Conservation (phyloP, 1,284 basidiomycete genomes). For the Cutaneotrichosporon sp. region DNA sequence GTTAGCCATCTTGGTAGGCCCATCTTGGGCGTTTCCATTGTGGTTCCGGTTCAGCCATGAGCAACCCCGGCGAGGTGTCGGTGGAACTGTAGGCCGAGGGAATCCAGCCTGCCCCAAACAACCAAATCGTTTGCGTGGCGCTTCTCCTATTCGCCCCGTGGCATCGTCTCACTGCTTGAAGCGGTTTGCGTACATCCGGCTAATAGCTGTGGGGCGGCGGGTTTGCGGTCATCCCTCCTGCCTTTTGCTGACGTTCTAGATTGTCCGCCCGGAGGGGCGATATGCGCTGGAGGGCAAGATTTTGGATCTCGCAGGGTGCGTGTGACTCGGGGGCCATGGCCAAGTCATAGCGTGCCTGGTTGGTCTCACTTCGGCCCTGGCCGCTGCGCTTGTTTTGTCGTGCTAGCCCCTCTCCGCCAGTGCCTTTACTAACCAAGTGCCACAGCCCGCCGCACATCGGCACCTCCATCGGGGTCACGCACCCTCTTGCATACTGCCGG, state of each 20-base stretch:
- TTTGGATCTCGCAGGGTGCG: slow-evolving; percentile 19
- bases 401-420: not conserved
- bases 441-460: slow-evolving; percentile 20
- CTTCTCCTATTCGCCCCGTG: not conserved
- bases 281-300: slow-evolving; percentile 19
- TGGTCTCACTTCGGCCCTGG: not conserved
- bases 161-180: not conserved
- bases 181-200: too few species aligned
- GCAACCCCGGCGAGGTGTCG: too few species aligned
- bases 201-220: too few species aligned
- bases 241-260: slow-evolving; percentile 8
- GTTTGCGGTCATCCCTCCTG: not conserved
- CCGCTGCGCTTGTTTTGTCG: slow-evolving; percentile 7
- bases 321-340: not conserved
- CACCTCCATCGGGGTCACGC: slow-evolving; percentile 20
- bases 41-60: too few species aligned
- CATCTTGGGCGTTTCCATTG: too few species aligned
- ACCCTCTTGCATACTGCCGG: slow-evolving; percentile 14
- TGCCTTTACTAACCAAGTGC: not conserved
- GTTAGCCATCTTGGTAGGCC: not conserved
- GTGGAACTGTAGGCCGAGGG: too few species aligned
- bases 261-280: slow-evolving; percentile 16
- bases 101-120: too few species aligned
- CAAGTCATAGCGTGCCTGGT: not conserved
- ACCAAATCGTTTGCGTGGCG: too few species aligned